Percentiles rank a stretch among this genome's conserved stretches.
These are phyloP conservation scores for Euphrasia confusa DNA, from an alignment of 257 asterid genomes.

Conservation along the genomic window DNA sequence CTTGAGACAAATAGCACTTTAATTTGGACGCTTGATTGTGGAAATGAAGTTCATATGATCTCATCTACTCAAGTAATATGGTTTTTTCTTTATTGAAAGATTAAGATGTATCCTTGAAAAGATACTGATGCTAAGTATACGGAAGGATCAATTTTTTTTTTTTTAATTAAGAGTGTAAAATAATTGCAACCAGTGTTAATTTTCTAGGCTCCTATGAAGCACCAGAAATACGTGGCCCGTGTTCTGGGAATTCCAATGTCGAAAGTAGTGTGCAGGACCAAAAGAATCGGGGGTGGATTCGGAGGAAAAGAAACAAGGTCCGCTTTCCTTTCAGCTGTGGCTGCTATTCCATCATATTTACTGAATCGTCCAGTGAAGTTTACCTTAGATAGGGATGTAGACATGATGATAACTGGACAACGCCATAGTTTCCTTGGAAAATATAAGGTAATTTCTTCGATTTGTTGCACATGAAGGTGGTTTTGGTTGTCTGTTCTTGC, in stretches of 20 bases:
- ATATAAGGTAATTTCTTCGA: slow-evolving; percentile 56
- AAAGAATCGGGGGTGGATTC: slow-evolving; percentile 98
- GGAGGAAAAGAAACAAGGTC: slow-evolving; percentile 99
- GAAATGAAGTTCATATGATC: slow-evolving; percentile 93
- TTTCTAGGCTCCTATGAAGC: slow-evolving; percentile 81
- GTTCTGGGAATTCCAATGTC: slow-evolving; percentile 98
- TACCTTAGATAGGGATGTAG: slow-evolving; percentile 78
- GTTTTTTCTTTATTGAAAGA: too few species aligned
- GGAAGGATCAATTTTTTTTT: not conserved
- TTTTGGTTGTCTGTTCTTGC: not conserved
- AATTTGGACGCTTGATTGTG: slow-evolving; percentile 83
- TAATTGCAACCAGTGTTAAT: slow-evolving; percentile 12
- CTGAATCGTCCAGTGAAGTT: slow-evolving; percentile 85
- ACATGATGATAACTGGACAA: slow-evolving; percentile 92
- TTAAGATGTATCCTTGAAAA: too few species aligned
- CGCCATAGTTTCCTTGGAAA: slow-evolving; percentile 93
- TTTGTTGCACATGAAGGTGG: slow-evolving; percentile 3
- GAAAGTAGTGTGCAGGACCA: slow-evolving; percentile 93
- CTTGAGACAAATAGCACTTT: slow-evolving; percentile 88
- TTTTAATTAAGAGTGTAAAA: not conserved
- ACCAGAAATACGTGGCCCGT: slow-evolving; percentile 76
- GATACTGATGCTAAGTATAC: not conserved
- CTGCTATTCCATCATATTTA: slow-evolving; percentile 82
- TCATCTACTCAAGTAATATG: slow-evolving; percentile 85
- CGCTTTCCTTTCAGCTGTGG: slow-evolving; percentile 72